Evolutionary conservation across 78 protist species (phyloP).

Genomic region (Emiliania huxleyi): DNA sequence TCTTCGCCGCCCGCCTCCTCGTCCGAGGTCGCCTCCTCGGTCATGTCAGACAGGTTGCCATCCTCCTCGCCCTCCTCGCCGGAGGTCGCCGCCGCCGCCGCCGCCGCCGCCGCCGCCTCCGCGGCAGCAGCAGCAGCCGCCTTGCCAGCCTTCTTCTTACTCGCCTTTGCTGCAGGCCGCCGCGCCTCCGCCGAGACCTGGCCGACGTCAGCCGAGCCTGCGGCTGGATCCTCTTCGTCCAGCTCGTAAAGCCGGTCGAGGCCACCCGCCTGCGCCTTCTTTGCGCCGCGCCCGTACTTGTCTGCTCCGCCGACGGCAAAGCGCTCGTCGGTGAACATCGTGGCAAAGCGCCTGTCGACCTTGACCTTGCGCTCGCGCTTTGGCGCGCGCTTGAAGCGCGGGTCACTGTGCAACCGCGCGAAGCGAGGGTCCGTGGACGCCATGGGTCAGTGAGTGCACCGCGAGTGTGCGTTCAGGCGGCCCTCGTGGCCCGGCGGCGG

Average conservation of each 20-base stretch:
- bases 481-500: no score
- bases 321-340: neutral
- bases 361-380: neutral
- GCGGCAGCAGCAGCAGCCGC: no score
- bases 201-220: neutral
- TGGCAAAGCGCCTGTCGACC: conserved; percentile 18
- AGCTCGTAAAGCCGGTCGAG: neutral
- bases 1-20: neutral
- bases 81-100: neutral
- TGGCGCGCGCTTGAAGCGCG: neutral
- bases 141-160: neutral
- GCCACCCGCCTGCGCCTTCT: neutral
- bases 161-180: no score
- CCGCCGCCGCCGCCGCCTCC: neutral
- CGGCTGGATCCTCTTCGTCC: neutral
- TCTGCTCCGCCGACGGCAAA: neutral
- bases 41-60: neutral
- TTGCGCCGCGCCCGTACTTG: neutral
- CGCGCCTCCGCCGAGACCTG: neutral
- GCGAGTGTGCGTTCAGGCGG: no score
- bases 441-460: no score
- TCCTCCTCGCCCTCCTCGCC: neutral
- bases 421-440: conserved; percentile 14
- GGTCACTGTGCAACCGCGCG: neutral
- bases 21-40: neutral